Evolutionary conservation across 768 basidiomycete species (phyloP), one percentile per base, ranked within the genome.

Genomic region (Suillus subalutaceus): DNA sequence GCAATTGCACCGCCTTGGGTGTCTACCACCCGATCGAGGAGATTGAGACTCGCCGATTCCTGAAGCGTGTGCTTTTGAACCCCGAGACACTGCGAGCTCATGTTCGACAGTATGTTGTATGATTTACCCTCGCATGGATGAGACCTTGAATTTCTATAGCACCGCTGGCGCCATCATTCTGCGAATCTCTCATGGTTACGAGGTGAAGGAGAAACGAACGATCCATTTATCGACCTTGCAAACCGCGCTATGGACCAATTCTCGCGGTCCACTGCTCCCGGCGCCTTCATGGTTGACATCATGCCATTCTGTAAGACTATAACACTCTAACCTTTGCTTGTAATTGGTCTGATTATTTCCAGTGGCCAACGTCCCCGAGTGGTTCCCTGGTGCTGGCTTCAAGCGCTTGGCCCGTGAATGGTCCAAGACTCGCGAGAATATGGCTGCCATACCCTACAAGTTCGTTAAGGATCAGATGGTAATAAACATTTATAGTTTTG

Each of bases 391-490:
- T 0, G 82, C 82, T 56, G 79, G 79, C 0, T 90, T 88, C 76
- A 80, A 86, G 70, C 71, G 75, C 67, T 84, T 78, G 67, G 89
- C 88, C 1, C 78, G 77, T 41, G 78, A 78, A 55, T 90, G 86
- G 86, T 79, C 81, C 23, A 71, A 75, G 3, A 88, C 86, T 0
- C 77, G 89, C 37, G 69, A 74, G 10, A 81, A 88, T 59, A 82
- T 88, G 84, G 87, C 87, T 37, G 81, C 85, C 35, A 78, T 77
- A 64, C 88, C 89, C 10, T 80, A 84, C 71, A 79, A 81, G 46
- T 86, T 84, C 65, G 88, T 88, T 59, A 88, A 88, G 72, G 83
- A 88, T 66, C 85, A 89, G 72, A 82, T 88, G 77, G 88, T 88
- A 62, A n/a, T 37, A 7, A 26, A 12, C 35, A 35, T 55, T 15